A percentile compares a stretch with the other conserved stretches of the same genome.
phyloP scores from a whole-genome alignment of 345 rosid genomes.

The Dipteronia sinensis region DNA sequence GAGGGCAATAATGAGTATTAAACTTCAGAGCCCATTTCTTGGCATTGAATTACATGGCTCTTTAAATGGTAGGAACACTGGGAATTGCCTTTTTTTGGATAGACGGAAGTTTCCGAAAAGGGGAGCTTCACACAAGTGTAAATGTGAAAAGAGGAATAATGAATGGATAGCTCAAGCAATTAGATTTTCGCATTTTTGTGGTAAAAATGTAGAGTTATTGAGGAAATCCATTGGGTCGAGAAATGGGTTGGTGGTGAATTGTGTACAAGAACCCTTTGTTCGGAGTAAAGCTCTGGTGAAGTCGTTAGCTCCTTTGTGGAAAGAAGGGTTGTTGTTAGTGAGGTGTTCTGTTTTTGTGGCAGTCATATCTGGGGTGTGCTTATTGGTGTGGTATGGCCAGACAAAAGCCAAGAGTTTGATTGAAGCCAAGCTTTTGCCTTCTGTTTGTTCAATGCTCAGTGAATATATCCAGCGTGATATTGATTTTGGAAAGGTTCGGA shows the following conservation, averaged over 20 bases:
- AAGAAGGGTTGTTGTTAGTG: slow-evolving; percentile 75
- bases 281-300: slow-evolving; percentile 62
- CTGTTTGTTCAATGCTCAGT: slow-evolving; percentile 76
- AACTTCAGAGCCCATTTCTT: slow-evolving; percentile 55
- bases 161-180: slow-evolving; percentile 67
- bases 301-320: slow-evolving; percentile 66
- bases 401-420: slow-evolving; percentile 65
- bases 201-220: slow-evolving; percentile 59
- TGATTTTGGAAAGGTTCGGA: slow-evolving; percentile 77
- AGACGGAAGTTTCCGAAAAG: slow-evolving; percentile 37
- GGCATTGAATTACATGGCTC: slow-evolving; percentile 46
- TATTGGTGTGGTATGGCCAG: slow-evolving; percentile 90
- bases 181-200: slow-evolving; percentile 66
- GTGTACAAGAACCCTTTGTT: slow-evolving; percentile 60
- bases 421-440: slow-evolving; percentile 83
- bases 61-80: slow-evolving; percentile 26
- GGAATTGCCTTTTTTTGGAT: slow-evolving; percentile 23
- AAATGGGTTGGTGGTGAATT: slow-evolving; percentile 54
- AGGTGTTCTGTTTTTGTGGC: slow-evolving; percentile 74
- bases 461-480: slow-evolving; percentile 79
- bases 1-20: slow-evolving; percentile 53
- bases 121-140: slow-evolving; percentile 40
- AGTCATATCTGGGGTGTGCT: slow-evolving; percentile 83
- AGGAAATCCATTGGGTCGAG: slow-evolving; percentile 68
- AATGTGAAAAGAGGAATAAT: slow-evolving; percentile 55